phyloP scores from a whole-genome alignment of 306 rosid species.

The Prunus campanulata region DNA sequence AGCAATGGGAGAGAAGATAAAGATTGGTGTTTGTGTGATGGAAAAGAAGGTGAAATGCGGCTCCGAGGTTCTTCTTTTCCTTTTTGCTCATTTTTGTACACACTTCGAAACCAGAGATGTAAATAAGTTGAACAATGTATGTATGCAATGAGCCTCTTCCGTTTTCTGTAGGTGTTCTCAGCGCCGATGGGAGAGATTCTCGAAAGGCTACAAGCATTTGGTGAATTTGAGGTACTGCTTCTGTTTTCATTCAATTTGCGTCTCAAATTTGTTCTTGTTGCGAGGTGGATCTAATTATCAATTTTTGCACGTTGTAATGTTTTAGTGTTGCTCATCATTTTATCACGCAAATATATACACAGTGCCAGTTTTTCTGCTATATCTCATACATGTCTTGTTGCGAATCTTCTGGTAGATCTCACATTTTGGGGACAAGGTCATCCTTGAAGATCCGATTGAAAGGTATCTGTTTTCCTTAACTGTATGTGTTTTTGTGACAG shows the following conservation, averaged over 20 bases:
- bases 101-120: conserved; percentile 10
- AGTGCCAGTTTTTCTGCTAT: background rate
- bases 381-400: conserved; percentile 13
- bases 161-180: conserved; percentile 60
- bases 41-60: conserved; percentile 99
- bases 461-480: conserved; percentile 45
- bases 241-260: conserved; percentile 4
- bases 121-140: conserved; percentile 21
- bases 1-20: conserved; percentile 47
- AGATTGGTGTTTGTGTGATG: conserved; percentile 93
- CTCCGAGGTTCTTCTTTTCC: conserved; percentile 54
- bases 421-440: conserved; percentile 85
- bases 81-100: conserved; percentile 24
- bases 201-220: conserved; percentile 79
- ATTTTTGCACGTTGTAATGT: background rate
- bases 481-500: background rate
- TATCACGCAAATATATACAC: background rate
- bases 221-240: conserved; percentile 80
- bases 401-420: conserved; percentile 49
- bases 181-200: conserved; percentile 94
- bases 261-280: background rate
- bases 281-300: background rate
- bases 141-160: conserved; percentile 14
- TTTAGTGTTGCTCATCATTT: background rate
- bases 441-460: conserved; percentile 86